Conservation (phyloP, 164 flowering plant genomes). For the Chloranthus sessilifolius region DNA sequence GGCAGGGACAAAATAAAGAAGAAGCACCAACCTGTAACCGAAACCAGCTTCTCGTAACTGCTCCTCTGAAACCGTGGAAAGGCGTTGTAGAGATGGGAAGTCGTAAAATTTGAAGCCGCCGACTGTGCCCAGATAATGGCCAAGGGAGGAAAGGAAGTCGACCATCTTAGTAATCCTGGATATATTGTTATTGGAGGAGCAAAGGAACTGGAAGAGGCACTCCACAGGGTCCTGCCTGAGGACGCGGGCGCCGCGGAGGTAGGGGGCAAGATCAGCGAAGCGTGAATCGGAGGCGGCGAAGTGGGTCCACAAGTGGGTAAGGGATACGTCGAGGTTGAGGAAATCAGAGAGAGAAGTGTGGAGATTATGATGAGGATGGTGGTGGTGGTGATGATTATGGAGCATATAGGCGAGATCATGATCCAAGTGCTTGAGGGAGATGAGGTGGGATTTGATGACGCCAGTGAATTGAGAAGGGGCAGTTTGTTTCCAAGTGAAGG, state of each 20-base stretch:
- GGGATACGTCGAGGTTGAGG: constrained; percentile 59
- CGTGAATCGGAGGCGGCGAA: constrained; percentile 59
- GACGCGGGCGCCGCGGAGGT: constrained; percentile 78
- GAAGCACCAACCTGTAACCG: constrained; percentile 66
- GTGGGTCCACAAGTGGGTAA: constrained; percentile 55
- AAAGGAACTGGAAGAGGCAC: constrained; percentile 80
- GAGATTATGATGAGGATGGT: constrained; percentile 20
- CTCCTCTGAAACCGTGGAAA: constrained; percentile 55
- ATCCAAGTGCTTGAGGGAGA: constrained; percentile 68
- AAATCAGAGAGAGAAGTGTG: constrained; percentile 48
- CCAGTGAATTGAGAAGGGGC: constrained; percentile 70
- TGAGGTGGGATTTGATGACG: constrained; percentile 58
- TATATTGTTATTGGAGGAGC: constrained; percentile 89
- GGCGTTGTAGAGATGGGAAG: constrained; percentile 68
- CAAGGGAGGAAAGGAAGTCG: constrained; percentile 60
- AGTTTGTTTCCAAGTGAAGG: constrained; percentile 88
- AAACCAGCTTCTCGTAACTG: constrained; percentile 87
- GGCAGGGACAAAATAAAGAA: neutral
- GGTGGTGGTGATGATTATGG: constrained; percentile 21
- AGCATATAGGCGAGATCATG: constrained; percentile 43
- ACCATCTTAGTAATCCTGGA: constrained; percentile 85
- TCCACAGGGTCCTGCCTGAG: constrained; percentile 91
- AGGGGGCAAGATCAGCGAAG: constrained; percentile 56
- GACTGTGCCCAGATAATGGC: constrained; percentile 54
- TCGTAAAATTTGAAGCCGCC: constrained; percentile 62